Base-by-base conservation (phyloP, 768 basidiomycete genomes). In the Coprinopsis strossmayeri region DNA sequence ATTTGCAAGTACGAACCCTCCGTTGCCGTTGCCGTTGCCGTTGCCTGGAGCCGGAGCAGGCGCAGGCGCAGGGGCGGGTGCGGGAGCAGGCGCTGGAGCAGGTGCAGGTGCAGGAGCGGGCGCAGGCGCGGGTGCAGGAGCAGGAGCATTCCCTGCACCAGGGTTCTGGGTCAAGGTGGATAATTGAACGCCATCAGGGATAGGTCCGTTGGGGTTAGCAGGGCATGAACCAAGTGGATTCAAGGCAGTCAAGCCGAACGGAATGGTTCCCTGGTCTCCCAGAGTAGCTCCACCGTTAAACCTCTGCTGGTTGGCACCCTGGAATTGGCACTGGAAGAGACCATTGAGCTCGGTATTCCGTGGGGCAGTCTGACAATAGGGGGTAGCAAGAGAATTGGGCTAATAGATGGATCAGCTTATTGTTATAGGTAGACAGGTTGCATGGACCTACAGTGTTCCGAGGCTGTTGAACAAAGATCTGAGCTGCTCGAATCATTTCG, bases 291-390 rank as follows among this genome's bases (percentile, higher is more conserved):
- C 68, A 34, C 69, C 69, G 21, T 64, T 69, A 56, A 77, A 75
- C 15, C 61, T 57, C 15, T 69, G 56, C 52, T 69, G 69, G 46
- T 74, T 65, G 0, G 70, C 65, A 9, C 72, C 67, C 1, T 59
- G 57, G 53, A 74, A 75, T 56, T 78, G 73, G 52, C 74, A 76
- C 39, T 78, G 76, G 70, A 77, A 76, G n/a, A 78, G 62, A 1
- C 75, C 75, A 39, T 69, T 64, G 25, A 78, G 71, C 57, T 77
- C 75, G 0, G 60, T 34, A 52, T 77, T 76, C 61, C 65, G 64
- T 9, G 76, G 75, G 0, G 73, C 72, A 13, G 60, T 56, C 50
- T 77, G 74, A 57, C 76, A 78, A 57, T 76, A 78, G 4, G 73
- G 74, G 10, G 70, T 66, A 51, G 69, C 66, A 11, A 73, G 64